A percentile compares a stretch with the other conserved stretches of the same genome.
Evolutionary conservation across 148 eudicot genomes (phyloP).

Genomic region (Silene latifolia): DNA sequence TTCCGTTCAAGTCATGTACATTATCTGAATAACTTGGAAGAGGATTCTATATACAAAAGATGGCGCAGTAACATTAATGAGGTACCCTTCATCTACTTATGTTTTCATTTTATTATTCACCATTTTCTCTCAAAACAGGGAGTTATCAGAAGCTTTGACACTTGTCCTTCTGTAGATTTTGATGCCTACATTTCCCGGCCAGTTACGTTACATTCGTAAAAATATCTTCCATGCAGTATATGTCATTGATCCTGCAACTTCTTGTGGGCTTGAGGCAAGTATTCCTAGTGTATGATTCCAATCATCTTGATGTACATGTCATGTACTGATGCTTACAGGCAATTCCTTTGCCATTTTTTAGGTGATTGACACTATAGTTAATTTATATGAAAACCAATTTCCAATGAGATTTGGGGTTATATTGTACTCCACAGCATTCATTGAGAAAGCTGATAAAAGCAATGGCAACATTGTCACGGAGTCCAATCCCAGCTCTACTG

Average conservation of each 20-base stretch:
- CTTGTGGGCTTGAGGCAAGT: constrained; percentile 93
- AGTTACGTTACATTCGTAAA: constrained; percentile 88
- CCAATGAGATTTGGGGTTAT: constrained; percentile 92
- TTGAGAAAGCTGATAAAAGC: constrained; percentile 48
- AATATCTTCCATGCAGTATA: constrained; percentile 86
- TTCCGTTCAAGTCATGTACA: constrained; percentile 92
- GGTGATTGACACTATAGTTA: constrained; percentile 61
- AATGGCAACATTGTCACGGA: constrained; percentile 44
- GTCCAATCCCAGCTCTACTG: constrained; percentile 25
- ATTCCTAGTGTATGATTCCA: constrained; percentile 12
- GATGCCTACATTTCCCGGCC: constrained; percentile 99
- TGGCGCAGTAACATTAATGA: constrained; percentile 97
- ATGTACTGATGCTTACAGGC: constrained; percentile 11
- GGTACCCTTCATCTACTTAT: constrained; percentile 35
- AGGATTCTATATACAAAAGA: constrained; percentile 77
- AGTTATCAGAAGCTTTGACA: constrained; percentile 12
- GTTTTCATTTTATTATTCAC: constrained; percentile 7
- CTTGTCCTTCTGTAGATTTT: constrained; percentile 50
- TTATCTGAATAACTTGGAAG: constrained; percentile 91
- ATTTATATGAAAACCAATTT: constrained; percentile 79
- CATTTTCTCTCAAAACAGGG: background rate
- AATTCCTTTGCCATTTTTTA: constrained; percentile 30
- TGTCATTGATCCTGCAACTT: constrained; percentile 82
- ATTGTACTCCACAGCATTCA: constrained; percentile 60
- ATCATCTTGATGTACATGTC: constrained; percentile 1